phyloP scores from a whole-genome alignment of 75 land plant genomes.

The Ceratopteris richardii region DNA sequence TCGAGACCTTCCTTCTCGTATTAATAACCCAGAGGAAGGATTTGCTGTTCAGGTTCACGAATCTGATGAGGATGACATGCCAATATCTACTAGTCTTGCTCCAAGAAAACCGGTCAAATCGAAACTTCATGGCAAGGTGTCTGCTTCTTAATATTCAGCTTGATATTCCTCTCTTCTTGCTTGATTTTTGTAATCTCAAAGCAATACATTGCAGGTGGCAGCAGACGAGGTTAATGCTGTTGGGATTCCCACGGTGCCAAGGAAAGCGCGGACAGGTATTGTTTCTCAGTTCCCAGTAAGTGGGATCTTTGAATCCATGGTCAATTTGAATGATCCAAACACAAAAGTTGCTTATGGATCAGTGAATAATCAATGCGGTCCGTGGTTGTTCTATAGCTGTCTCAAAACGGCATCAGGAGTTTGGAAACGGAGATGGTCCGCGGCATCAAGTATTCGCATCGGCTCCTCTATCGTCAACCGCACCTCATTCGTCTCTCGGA shows the following conservation, averaged over 20 bases:
- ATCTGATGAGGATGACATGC: slow-evolving; percentile 33
- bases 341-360: background rate
- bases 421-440: background rate
- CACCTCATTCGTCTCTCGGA: background rate
- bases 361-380: too few relatives aligned
- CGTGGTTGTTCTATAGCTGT: slow-evolving; percentile 1
- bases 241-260: slow-evolving; percentile 33
- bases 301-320: background rate
- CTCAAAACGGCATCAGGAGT: background rate
- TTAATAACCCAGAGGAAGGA: slow-evolving; percentile 17
- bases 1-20: slow-evolving; percentile 24
- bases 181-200: background rate
- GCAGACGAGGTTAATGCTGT: slow-evolving; percentile 19
- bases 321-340: background rate
- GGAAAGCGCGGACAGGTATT: slow-evolving; percentile 39
- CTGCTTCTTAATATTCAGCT: background rate
- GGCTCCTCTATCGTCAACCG: background rate
- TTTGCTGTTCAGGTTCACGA: slow-evolving; percentile 16
- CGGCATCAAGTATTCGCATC: background rate
- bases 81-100: slow-evolving; percentile 9
- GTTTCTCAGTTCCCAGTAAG: background rate
- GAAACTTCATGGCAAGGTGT: slow-evolving; percentile 21
- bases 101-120: slow-evolving; percentile 13
- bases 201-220: background rate
- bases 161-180: background rate